A percentile compares a stretch with the other conserved stretches of the same genome.
These are phyloP conservation scores for Rhizophora mangle DNA, from an alignment of 345 rosid genomes.

Conservation along the genomic window DNA sequence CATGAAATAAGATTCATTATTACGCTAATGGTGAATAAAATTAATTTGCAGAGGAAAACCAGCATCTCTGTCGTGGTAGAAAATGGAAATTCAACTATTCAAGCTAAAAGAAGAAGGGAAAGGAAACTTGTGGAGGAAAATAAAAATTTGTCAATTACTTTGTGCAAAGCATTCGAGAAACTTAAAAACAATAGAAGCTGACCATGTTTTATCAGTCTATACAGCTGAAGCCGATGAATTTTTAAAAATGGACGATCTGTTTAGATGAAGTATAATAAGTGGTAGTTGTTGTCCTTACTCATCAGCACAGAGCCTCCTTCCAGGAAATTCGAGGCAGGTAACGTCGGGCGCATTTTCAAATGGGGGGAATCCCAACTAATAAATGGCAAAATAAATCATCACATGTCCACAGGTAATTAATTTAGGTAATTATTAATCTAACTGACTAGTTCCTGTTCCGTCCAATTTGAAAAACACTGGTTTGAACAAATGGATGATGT, in stretches of 20 bases:
- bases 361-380: too few relatives aligned
- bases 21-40: conserved; percentile 23
- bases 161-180: background rate
- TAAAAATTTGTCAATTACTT: background rate
- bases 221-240: conserved; percentile 17
- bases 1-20: conserved; percentile 23
- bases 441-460: too few relatives aligned
- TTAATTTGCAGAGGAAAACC: conserved; percentile 20
- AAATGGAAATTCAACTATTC: background rate
- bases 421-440: too few relatives aligned
- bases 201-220: conserved; percentile 1
- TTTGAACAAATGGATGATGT: conserved; percentile 1
- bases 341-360: too few relatives aligned
- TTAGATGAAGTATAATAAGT: too few relatives aligned
- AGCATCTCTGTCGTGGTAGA: conserved; percentile 12
- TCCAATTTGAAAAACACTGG: too few relatives aligned
- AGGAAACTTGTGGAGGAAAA: conserved; percentile 13
- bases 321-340: too few relatives aligned
- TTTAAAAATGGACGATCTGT: too few relatives aligned
- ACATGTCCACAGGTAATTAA: too few relatives aligned
- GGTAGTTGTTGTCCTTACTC: too few relatives aligned
- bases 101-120: background rate
- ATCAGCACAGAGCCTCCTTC: too few relatives aligned
- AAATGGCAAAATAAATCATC: too few relatives aligned
- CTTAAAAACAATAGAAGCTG: background rate